Base-by-base conservation (phyloP, 352 stramenopile species). In the Phytophthora melonis region DNA sequence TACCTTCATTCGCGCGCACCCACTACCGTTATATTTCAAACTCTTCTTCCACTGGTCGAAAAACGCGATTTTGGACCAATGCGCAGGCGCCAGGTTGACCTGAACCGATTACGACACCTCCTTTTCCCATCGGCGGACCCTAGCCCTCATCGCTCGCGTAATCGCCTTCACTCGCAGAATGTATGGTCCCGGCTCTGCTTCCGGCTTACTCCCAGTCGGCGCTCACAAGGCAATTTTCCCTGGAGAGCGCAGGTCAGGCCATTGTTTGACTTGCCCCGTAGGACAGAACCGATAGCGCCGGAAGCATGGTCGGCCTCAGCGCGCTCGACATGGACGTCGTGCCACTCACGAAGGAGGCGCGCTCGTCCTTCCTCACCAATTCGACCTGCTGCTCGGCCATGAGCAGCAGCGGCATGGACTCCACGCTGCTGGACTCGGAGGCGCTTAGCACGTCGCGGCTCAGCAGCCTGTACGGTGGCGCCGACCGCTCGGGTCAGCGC, bases 361-460 rank as follows among this genome's bases (percentile, higher is more conserved):
- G 84, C 30, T 69, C 82, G 21, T 89, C 84, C 1, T 88, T 82
- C 63, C 75, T 92, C 53, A 84, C 75, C 34, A 81, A 57, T 27
- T 84, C 74, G 43, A 89, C 84, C 27, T 89, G 73, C 66, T 87
- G 72, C 59, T 84, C 82, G 34, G 78, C 61, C 63, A 25, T 74
- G 18, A 85, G 75, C 67, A 63, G 67, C 49, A 60, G 74, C 27
- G 62, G 73, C 55, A 72, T 71, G 53, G 80, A 89, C 30, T 58
- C 58, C 21, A 76, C 73, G n/a, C 63, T 75, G n/a, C 52, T 79
- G 47, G 81, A 88, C 64, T 69, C 76, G 55, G 77, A 83, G 53
- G 52, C 65, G 32, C 65, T 81, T 18, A 80, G 66, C 63, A 74
- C 56, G 23, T 75, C 77, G 36, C 74, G 77, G 9, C 74, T 84